Conservation (phyloP, 345 rosid genomes). For the Linum tenue region DNA sequence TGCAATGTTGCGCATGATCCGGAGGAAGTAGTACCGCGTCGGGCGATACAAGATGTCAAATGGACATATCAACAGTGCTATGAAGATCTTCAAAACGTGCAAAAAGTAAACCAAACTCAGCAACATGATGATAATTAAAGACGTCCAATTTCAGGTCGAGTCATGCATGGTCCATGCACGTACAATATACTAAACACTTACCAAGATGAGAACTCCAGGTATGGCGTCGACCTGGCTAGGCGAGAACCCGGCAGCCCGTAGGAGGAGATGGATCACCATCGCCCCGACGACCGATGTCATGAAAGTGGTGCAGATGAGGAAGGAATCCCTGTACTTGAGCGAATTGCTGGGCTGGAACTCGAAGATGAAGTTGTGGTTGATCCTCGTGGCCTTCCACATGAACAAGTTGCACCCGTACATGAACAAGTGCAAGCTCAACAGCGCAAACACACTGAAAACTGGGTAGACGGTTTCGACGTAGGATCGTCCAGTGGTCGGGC, state of each 20-base stretch:
- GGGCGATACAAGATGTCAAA: slow-evolving; percentile 70
- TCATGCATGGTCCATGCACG: neutral
- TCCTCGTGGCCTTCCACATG: slow-evolving; percentile 74
- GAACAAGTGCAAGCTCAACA: slow-evolving; percentile 88
- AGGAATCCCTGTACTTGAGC: slow-evolving; percentile 78
- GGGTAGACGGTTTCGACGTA: slow-evolving; percentile 86
- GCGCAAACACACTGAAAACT: slow-evolving; percentile 80
- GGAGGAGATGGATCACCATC: slow-evolving; percentile 74
- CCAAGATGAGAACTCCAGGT: slow-evolving; percentile 76
- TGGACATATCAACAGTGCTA: slow-evolving; percentile 60
- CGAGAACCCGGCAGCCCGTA: slow-evolving; percentile 48
- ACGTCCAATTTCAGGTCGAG: neutral
- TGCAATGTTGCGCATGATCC: slow-evolving; percentile 60
- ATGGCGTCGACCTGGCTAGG: slow-evolving; percentile 59
- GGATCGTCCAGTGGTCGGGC: slow-evolving; percentile 32
- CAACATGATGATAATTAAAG: neutral
- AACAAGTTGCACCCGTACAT: slow-evolving; percentile 86
- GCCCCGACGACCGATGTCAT: slow-evolving; percentile 82
- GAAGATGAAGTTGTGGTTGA: slow-evolving; percentile 79
- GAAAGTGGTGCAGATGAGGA: slow-evolving; percentile 77
- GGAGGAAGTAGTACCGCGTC: slow-evolving; percentile 77
- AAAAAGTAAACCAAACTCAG: slow-evolving; percentile 6
- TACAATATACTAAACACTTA: slow-evolving; percentile 14
- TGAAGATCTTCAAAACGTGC: slow-evolving; percentile 36
- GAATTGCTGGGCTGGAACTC: slow-evolving; percentile 68